Percentiles rank a stretch among this genome's conserved stretches.
Conservation (phyloP, 495 filamentous ascomycete genomes). For the Achaetomiella virescens region DNA sequence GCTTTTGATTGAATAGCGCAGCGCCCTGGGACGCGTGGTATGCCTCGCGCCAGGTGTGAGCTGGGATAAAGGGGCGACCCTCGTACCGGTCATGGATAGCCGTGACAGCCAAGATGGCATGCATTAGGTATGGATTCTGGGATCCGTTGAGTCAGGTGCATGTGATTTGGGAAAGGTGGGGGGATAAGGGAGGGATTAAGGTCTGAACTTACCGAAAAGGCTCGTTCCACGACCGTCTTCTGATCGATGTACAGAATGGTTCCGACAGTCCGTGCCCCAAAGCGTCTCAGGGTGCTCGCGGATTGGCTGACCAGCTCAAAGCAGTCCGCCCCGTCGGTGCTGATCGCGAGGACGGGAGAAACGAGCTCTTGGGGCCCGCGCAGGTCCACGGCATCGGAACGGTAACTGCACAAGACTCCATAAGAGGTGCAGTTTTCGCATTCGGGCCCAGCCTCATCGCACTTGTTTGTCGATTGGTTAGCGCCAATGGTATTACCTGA, state of each 20-base stretch:
- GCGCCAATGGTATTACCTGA: not conserved
- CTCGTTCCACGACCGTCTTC: not conserved
- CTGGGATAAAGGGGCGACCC: not conserved
- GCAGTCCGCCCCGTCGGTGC: not conserved
- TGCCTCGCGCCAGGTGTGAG: not conserved
- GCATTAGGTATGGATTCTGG: not conserved
- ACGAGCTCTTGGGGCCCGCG: not conserved
- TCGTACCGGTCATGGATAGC: conserved; percentile 1
- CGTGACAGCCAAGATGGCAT: not conserved
- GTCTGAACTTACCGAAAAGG: not conserved
- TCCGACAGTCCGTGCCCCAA: not conserved
- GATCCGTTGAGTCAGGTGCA: no score
- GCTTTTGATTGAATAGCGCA: not conserved
- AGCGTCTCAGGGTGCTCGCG: not conserved
- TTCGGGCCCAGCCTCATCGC: not conserved
- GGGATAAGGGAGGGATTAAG: no score
- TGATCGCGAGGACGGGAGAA: not conserved
- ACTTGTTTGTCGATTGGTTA: not conserved
- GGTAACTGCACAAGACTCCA: not conserved
- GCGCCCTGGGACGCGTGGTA: not conserved
- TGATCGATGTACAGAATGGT: not conserved
- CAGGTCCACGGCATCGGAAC: not conserved
- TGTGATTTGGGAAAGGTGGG: no score
- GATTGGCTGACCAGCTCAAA: not conserved
- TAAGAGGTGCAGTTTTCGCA: not conserved